A percentile compares a stretch with the other conserved stretches of the same genome.
Conservation (phyloP, 139 green algal species). For the Coelastrella sp. region DNA sequence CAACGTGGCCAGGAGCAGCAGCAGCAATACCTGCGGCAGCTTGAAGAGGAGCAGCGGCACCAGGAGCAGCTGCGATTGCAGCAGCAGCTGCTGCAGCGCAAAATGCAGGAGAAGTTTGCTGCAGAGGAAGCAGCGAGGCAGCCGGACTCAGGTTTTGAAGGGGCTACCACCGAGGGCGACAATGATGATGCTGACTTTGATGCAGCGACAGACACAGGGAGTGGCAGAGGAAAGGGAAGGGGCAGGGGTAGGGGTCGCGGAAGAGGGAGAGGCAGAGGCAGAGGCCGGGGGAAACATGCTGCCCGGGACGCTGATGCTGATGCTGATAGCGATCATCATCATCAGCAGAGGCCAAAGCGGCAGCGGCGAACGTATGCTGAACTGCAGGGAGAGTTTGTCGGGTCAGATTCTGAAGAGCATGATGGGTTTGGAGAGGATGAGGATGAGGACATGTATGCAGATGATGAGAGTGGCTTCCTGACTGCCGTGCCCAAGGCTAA, state of each 20-base stretch:
- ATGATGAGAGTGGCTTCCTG: not conserved
- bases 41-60: not conserved
- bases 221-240: not conserved
- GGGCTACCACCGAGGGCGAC: not conserved
- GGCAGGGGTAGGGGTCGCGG: not conserved
- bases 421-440: not conserved
- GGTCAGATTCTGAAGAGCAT: not conserved
- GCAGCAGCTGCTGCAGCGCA: conserved; percentile 37
- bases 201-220: not conserved
- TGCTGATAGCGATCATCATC: not conserved
- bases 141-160: not conserved
- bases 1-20: not conserved
- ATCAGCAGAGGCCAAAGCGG: not conserved
- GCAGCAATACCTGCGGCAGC: conserved; percentile 11
- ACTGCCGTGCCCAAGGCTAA: not conserved
- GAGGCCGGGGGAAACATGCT: not conserved
- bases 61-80: conserved; percentile 26
- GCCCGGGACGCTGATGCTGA: not conserved
- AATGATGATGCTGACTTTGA: not conserved
- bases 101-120: conserved; percentile 10
- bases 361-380: not conserved
- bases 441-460: not conserved
- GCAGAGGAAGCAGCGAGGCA: not conserved
- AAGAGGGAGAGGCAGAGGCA: not conserved
- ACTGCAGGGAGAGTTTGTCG: not conserved